These are phyloP conservation scores for Dimocarpus longan DNA, from an alignment of 345 rosid genomes.

Conservation along the genomic window DNA sequence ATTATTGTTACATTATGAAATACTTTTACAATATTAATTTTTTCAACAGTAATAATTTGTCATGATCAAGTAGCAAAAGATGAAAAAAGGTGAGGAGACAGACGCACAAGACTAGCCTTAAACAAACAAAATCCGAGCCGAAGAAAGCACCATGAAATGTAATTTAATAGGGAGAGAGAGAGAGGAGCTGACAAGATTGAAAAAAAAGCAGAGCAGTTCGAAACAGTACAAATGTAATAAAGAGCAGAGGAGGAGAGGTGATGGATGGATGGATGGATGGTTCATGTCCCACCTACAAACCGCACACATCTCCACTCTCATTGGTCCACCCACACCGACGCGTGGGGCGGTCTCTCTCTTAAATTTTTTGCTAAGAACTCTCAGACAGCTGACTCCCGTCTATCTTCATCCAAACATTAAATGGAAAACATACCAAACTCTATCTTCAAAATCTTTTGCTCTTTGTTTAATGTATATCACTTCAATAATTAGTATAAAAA, in stretches of 20 bases:
- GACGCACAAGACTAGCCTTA: no score
- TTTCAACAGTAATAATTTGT: not conserved
- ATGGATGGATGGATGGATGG: slow-evolving; percentile 6
- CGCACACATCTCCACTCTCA: slow-evolving; percentile 27
- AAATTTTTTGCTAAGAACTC: no score
- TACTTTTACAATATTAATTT: not conserved
- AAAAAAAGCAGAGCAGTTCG: not conserved
- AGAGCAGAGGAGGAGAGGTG: not conserved
- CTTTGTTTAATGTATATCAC: no score
- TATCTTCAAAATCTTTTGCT: no score
- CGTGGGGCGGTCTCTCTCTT: slow-evolving; percentile 33
- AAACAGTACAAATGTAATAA: slow-evolving; percentile 3
- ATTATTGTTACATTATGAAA: not conserved
- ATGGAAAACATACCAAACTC: no score
- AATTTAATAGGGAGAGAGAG: no score
- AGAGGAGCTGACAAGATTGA: slow-evolving; percentile 9
- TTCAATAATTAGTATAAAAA: no score
- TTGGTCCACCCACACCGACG: slow-evolving; percentile 28
- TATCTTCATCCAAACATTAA: no score
- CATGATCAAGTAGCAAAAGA: not conserved
- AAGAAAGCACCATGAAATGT: no score
- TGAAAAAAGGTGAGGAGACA: no score
- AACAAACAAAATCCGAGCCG: no score
- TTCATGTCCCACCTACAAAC: slow-evolving; percentile 25
- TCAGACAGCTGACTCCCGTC: no score